phyloP scores from a whole-genome alignment of 805 yeast genomes.

The Wickerhamomyces strasburgensis region DNA sequence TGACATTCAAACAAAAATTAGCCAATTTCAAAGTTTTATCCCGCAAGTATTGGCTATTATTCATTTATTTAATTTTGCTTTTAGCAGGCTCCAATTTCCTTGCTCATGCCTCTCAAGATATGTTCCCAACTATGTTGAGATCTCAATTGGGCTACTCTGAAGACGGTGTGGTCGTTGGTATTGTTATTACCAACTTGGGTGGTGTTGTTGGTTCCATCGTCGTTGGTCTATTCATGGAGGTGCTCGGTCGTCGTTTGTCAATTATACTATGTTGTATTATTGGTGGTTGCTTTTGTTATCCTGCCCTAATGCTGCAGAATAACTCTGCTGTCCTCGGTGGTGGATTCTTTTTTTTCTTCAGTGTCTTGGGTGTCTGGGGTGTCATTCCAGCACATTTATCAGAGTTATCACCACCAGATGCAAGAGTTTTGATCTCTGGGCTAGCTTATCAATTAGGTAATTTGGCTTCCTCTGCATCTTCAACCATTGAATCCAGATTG shows the following conservation, averaged over 20 bases:
- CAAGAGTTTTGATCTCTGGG: conserved; percentile 59
- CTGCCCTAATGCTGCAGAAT: conserved; percentile 42
- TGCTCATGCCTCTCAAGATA: conserved; percentile 73
- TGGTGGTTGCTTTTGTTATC: conserved; percentile 61
- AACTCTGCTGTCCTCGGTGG: conserved; percentile 45
- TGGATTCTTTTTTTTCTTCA: conserved; percentile 60
- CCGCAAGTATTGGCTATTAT: conserved; percentile 55
- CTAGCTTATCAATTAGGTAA: conserved; percentile 68
- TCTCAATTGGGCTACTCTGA: conserved; percentile 44
- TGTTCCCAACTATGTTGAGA: conserved; percentile 59
- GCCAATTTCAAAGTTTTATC: conserved; percentile 31
- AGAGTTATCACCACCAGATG: conserved; percentile 63
- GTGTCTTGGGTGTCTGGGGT: conserved; percentile 73
- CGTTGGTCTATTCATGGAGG: conserved; percentile 50
- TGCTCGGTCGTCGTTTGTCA: conserved; percentile 60
- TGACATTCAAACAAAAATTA: conserved; percentile 21
- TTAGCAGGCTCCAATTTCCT: conserved; percentile 68
- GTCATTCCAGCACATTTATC: conserved; percentile 61
- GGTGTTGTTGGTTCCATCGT: conserved; percentile 60
- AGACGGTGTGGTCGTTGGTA: conserved; percentile 52
- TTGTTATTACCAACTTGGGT: conserved; percentile 60
- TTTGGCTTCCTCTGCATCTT: conserved; percentile 64
- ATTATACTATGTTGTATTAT: conserved; percentile 45
- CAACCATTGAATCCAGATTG: conserved; percentile 63
- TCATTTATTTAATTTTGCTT: conserved; percentile 51